Percentiles rank a stretch among this genome's conserved stretches.
phyloP scores from a whole-genome alignment of 169 alveolate species.

The Plasmodium vivax region DNA sequence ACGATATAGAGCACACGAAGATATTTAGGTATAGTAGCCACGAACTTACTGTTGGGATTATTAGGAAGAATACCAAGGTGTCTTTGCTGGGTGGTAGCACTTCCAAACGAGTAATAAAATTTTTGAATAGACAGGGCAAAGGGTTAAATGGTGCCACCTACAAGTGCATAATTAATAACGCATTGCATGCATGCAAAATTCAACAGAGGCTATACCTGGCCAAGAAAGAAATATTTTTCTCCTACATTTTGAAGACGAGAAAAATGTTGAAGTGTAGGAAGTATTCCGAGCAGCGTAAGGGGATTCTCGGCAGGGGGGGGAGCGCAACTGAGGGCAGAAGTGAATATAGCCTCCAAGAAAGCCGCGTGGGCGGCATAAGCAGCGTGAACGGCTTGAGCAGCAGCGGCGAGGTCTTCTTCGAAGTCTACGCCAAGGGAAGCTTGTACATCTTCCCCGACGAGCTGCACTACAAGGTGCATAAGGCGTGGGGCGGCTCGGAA shows the following conservation, averaged over 20 bases:
- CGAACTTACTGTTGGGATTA: not conserved
- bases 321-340: not conserved
- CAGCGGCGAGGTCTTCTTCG: conserved; percentile 18
- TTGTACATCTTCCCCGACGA: conserved; percentile 69
- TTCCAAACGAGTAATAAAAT: conserved; percentile 22
- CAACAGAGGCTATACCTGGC: conserved; percentile 46
- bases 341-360: not conserved
- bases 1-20: conserved; percentile 32
- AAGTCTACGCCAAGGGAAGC: conserved; percentile 18
- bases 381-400: not conserved
- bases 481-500: not conserved
- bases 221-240: conserved; percentile 72
- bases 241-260: conserved; percentile 41
- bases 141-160: conserved; percentile 61
- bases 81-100: conserved; percentile 12
- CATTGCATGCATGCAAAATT: conserved; percentile 55
- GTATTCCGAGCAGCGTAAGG: not conserved
- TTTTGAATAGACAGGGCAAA: conserved; percentile 42
- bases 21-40: conserved; percentile 38
- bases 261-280: conserved; percentile 7
- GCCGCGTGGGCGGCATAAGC: not conserved
- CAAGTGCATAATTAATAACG: conserved; percentile 22
- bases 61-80: conserved; percentile 25
- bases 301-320: not conserved
- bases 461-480: conserved; percentile 23